Conservation (phyloP, 2,329 filamentous ascomycete species). For the Curvularia sp. region DNA sequence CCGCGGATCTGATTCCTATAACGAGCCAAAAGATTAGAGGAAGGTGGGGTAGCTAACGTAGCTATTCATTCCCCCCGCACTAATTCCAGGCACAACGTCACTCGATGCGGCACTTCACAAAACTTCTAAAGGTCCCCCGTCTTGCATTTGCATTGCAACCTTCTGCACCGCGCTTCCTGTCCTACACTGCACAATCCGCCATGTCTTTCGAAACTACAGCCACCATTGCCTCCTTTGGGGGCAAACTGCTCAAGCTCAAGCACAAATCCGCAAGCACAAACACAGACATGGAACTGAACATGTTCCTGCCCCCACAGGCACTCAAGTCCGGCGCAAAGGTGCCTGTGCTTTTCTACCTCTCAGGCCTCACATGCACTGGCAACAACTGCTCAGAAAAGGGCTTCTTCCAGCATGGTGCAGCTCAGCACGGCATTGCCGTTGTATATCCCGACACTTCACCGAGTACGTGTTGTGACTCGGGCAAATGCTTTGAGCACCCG, state of each 20-base stretch:
- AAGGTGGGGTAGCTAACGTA: conserved; percentile 42
- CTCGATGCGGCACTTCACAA: conserved; percentile 32
- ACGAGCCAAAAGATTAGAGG: conserved; percentile 36
- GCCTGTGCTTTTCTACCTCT: conserved; percentile 90
- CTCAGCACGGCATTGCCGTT: conserved; percentile 83
- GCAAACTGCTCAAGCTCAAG: conserved; percentile 91
- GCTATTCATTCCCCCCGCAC: conserved; percentile 42
- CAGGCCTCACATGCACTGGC: conserved; percentile 91
- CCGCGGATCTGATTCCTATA: conserved; percentile 42
- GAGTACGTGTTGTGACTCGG: conserved; percentile 61
- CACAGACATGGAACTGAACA: conserved; percentile 90
- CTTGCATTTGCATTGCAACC: conserved; percentile 20
- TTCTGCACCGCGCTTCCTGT: conserved; percentile 18
- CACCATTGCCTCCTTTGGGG: conserved; percentile 89
- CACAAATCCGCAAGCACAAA: conserved; percentile 80
- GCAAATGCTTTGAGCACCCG: not conserved
- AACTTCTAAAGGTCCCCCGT: conserved; percentile 30
- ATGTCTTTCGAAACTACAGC: conserved; percentile 86
- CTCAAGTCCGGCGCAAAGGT: conserved; percentile 65
- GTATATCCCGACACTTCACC: conserved; percentile 96
- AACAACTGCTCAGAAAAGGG: conserved; percentile 80
- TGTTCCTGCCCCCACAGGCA: conserved; percentile 84
- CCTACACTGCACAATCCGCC: conserved; percentile 29
- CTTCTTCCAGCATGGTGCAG: conserved; percentile 87
- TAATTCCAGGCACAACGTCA: conserved; percentile 44